A percentile compares a stretch with the other conserved stretches of the same genome.
Conservation (phyloP, 106 monocot species). For the Vanilla planifolia region DNA sequence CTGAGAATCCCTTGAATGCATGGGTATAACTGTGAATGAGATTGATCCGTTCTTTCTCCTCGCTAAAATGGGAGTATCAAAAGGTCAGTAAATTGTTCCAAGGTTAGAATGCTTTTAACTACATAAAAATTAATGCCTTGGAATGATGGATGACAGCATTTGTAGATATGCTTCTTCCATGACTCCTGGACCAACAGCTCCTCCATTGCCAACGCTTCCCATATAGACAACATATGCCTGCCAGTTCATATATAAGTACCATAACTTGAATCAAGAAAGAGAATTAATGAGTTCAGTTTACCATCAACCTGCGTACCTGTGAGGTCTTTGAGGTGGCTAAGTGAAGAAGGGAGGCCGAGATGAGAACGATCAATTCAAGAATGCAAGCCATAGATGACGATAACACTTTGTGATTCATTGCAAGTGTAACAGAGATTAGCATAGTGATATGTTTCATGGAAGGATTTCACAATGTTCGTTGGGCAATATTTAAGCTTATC, state of each 20-base stretch:
- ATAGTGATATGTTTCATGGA: not conserved
- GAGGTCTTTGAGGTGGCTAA: constrained; percentile 24
- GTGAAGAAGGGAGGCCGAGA: constrained; percentile 19
- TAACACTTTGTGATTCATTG: constrained; percentile 1
- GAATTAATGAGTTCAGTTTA: not conserved
- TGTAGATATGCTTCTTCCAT: constrained; percentile 44
- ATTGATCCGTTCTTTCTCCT: constrained; percentile 62
- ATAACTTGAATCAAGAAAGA: not conserved
- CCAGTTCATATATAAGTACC: not conserved
- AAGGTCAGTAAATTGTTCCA: not conserved
- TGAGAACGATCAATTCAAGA: constrained; percentile 27
- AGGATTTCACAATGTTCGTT: not conserved
- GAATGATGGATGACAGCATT: constrained; percentile 66
- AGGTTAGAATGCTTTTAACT: not conserved
- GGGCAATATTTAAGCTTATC: constrained; percentile 27
- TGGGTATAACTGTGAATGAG: constrained; percentile 69
- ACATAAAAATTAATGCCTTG: constrained; percentile 31
- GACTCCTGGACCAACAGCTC: constrained; percentile 18
- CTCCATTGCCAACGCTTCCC: constrained; percentile 37
- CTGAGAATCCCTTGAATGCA: constrained; percentile 86
- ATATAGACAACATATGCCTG: constrained; percentile 90
- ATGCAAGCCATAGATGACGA: constrained; percentile 20
- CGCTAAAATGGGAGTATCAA: constrained; percentile 20
- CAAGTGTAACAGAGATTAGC: not conserved
- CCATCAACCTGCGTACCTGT: constrained; percentile 22